A percentile compares a stretch with the other conserved stretches of the same genome.
Conservation (phyloP, 257 asterid species). For the Solanum pimpinellifolium region DNA sequence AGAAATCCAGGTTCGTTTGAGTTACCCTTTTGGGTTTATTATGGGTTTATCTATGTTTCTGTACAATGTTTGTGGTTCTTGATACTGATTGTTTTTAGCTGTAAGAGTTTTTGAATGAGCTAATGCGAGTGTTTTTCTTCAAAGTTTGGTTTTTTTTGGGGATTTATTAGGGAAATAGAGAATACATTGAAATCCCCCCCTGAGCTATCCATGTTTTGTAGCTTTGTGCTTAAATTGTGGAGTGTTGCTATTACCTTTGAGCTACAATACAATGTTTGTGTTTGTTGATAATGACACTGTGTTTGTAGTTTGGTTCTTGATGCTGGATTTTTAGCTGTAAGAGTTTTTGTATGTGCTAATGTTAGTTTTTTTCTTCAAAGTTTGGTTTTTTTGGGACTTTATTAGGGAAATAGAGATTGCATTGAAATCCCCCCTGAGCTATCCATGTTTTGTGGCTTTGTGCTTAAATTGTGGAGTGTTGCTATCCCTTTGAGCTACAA, state of each 20-base stretch:
- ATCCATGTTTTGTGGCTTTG: neutral
- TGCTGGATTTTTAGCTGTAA: neutral
- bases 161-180: neutral
- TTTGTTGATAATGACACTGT: neutral
- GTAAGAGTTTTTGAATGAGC: neutral
- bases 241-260: neutral
- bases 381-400: neutral
- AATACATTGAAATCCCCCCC: neutral
- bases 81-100: neutral
- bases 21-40: neutral
- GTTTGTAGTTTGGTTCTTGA: neutral
- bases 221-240: neutral
- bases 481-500: neutral
- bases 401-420: neutral
- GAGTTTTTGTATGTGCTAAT: neutral
- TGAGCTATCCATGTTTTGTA: neutral
- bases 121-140: neutral
- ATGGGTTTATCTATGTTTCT: neutral
- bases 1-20: constrained; percentile 41
- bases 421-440: neutral
- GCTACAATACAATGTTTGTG: neutral
- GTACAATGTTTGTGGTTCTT: neutral
- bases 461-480: neutral
- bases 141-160: neutral
- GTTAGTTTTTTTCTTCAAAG: neutral